Conservation (phyloP, 495 filamentous ascomycete genomes). For the Tuber indicum region DNA sequence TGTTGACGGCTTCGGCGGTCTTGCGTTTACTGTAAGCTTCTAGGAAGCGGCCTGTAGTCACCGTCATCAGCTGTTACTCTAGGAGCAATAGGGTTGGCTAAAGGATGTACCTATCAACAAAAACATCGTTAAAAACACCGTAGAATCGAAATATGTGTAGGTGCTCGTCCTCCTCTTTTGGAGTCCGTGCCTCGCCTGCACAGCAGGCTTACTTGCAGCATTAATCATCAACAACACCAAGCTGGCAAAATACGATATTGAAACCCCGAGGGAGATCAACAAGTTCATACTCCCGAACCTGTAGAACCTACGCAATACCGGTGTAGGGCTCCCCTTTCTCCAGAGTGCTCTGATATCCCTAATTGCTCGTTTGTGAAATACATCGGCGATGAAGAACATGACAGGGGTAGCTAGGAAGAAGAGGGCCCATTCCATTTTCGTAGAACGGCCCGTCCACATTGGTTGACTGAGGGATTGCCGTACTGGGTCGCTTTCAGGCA, state of each 20-base stretch:
- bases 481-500: slow-evolving; percentile 51
- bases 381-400: slow-evolving; percentile 77
- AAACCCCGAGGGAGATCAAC: slow-evolving; percentile 81
- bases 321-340: slow-evolving; percentile 65
- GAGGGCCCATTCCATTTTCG: slow-evolving; percentile 68
- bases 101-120: slow-evolving; percentile 56
- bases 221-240: slow-evolving; percentile 68
- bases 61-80: not conserved
- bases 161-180: slow-evolving; percentile 50
- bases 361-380: slow-evolving; percentile 69
- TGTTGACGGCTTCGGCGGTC: slow-evolving; percentile 76
- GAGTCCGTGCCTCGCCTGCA: slow-evolving; percentile 35
- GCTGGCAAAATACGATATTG: slow-evolving; percentile 77
- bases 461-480: slow-evolving; percentile 59
- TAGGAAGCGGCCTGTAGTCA: slow-evolving; percentile 54
- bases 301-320: slow-evolving; percentile 70
- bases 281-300: slow-evolving; percentile 95
- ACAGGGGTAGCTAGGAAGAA: slow-evolving; percentile 81
- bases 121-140: slow-evolving; percentile 87
- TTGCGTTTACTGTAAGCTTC: slow-evolving; percentile 88
- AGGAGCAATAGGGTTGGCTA: not conserved
- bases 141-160: slow-evolving; percentile 72
- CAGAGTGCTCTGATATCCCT: slow-evolving; percentile 75
- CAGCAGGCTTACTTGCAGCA: slow-evolving; percentile 43
- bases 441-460: slow-evolving; percentile 62